These are phyloP conservation scores for Oleoguttula mirabilis DNA, from an alignment of 495 filamentous ascomycete genomes.

Conservation along the genomic window DNA sequence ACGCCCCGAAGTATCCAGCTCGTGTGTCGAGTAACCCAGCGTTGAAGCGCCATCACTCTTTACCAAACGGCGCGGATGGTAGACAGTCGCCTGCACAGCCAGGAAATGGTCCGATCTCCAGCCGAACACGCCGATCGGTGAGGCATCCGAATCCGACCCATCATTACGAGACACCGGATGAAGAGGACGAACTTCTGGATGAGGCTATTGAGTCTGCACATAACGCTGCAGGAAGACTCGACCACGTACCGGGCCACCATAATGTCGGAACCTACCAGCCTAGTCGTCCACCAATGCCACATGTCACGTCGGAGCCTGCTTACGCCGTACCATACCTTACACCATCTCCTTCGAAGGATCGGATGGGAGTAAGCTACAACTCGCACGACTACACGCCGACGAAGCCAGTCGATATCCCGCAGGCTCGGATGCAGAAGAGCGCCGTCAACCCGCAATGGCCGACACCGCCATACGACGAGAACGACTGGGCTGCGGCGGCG, in stretches of 20 bases:
- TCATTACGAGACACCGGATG: conserved; percentile 85
- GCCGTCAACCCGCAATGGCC: conserved; percentile 64
- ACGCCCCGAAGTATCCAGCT: conserved; percentile 18
- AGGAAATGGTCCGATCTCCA: conserved; percentile 54
- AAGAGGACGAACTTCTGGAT: conserved; percentile 90
- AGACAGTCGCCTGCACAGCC: conserved; percentile 33
- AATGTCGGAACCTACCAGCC: conserved; percentile 24
- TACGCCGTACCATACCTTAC: conserved; percentile 72
- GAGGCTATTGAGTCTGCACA: conserved; percentile 57
- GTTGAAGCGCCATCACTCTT: conserved; percentile 42
- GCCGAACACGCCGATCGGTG: conserved; percentile 69
- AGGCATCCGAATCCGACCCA: conserved; percentile 60
- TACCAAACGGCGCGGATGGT: conserved; percentile 54
- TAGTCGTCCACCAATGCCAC: conserved; percentile 17
- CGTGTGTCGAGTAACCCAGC: conserved; percentile 25
- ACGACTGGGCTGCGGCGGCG: conserved; percentile 76
- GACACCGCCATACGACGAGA: conserved; percentile 87
- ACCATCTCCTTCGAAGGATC: conserved; percentile 77
- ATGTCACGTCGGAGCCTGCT: conserved; percentile 41
- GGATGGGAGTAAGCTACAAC: conserved; percentile 58
- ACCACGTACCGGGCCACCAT: conserved; percentile 26
- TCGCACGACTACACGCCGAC: conserved; percentile 38
- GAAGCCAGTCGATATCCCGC: conserved; percentile 49
- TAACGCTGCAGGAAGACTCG: conserved; percentile 41
- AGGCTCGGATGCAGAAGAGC: conserved; percentile 35